Conservation (phyloP, 805 yeast genomes). For the Suhomyces tanzawaensis region DNA sequence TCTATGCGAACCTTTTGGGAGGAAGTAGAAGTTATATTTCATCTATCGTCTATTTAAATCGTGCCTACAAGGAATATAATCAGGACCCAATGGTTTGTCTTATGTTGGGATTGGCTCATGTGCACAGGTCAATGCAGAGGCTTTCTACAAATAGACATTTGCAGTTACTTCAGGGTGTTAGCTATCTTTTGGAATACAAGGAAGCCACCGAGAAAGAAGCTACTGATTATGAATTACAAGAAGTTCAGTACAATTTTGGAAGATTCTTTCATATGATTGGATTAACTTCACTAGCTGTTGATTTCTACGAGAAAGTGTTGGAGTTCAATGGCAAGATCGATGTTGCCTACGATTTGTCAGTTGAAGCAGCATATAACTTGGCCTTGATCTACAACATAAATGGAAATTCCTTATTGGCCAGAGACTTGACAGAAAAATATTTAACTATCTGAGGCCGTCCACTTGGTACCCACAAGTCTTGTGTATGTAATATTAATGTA, state of each 20-base stretch:
- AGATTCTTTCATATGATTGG: slow-evolving; percentile 84
- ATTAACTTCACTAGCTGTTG: slow-evolving; percentile 66
- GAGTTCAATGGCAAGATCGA: slow-evolving; percentile 43
- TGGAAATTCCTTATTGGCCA: slow-evolving; percentile 69
- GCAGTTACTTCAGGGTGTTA: slow-evolving; percentile 83
- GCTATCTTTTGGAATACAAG: slow-evolving; percentile 71
- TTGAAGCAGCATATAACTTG: slow-evolving; percentile 85
- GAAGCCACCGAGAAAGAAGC: slow-evolving; percentile 44
- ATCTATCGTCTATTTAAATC: slow-evolving; percentile 70
- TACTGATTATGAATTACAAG: slow-evolving; percentile 59
- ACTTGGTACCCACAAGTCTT: no score
- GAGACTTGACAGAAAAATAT: slow-evolving; percentile 61
- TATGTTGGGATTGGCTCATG: slow-evolving; percentile 71
- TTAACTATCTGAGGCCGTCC: slow-evolving; percentile 49
- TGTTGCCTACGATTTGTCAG: slow-evolving; percentile 52
- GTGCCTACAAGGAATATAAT: slow-evolving; percentile 65
- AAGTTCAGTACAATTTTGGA: slow-evolving; percentile 79
- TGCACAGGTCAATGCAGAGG: slow-evolving; percentile 91
- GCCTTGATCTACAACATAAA: slow-evolving; percentile 69
- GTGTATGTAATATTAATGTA: no score
- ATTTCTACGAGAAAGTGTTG: slow-evolving; percentile 70
- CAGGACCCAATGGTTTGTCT: slow-evolving; percentile 79
- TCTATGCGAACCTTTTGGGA: slow-evolving; percentile 78
- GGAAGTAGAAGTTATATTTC: slow-evolving; percentile 82
- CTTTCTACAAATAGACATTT: slow-evolving; percentile 81